Conservation (phyloP, 202 grass and related monocot species). For the Dendrocalamus latiflorus region DNA sequence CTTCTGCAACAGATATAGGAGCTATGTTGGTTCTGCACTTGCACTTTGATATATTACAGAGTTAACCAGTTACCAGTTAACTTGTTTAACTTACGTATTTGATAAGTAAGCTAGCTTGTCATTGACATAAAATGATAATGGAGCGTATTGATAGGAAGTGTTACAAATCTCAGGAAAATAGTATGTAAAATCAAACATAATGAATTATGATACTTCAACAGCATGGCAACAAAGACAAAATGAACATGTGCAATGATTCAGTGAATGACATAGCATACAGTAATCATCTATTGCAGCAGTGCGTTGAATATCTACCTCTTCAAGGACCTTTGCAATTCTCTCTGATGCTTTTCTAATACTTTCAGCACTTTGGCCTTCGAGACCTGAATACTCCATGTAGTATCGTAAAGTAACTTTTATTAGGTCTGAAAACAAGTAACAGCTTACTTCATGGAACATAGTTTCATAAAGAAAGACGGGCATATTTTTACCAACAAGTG, state of each 20-base stretch:
- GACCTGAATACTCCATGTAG: constrained; percentile 44
- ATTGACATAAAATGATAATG: neutral
- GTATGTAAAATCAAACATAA: constrained; percentile 10
- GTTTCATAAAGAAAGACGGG: constrained; percentile 12
- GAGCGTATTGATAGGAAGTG: neutral
- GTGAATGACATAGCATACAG: neutral
- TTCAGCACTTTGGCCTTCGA: constrained; percentile 55
- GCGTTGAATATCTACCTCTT: constrained; percentile 48
- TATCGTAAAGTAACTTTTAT: neutral
- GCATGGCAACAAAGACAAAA: neutral
- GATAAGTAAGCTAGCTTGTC: neutral
- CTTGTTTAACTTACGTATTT: neutral
- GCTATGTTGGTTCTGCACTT: neutral
- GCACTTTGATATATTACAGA: neutral
- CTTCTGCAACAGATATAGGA: neutral
- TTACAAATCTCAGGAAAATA: neutral
- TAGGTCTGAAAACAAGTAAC: neutral
- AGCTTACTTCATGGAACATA: neutral
- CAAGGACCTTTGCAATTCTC: constrained; percentile 52
- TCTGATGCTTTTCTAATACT: constrained; percentile 68
- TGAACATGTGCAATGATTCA: neutral
- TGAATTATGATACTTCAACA: neutral
- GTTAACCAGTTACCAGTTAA: neutral
- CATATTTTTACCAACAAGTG: constrained; percentile 47
- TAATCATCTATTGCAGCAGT: neutral